These are phyloP conservation scores for Avena insularis DNA, from an alignment of 176 grass and related monocot species.

Conservation along the genomic window DNA sequence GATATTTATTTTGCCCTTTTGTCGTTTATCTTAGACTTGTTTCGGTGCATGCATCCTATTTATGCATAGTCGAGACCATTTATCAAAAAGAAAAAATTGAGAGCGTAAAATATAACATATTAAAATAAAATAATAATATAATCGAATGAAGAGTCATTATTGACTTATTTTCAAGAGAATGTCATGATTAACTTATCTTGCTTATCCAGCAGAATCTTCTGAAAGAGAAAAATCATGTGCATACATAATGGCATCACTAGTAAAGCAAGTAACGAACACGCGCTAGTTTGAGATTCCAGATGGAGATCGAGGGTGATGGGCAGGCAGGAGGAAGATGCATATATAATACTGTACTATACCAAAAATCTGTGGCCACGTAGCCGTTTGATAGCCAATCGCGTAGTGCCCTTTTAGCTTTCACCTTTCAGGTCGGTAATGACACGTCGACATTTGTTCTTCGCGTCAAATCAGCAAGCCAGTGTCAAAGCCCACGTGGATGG, in stretches of 20 bases:
- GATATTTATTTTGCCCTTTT: too few species aligned
- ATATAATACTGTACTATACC: constrained; percentile 1
- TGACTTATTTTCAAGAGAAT: neutral
- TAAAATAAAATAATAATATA: neutral
- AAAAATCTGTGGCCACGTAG: constrained; percentile 28
- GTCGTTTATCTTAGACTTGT: too few species aligned
- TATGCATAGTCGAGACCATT: too few species aligned
- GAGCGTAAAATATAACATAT: too few species aligned
- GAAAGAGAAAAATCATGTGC: constrained; percentile 29
- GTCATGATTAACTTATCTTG: neutral
- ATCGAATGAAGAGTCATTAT: neutral
- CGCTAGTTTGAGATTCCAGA: constrained; percentile 24
- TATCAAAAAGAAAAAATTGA: too few species aligned
- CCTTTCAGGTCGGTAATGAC: constrained; percentile 33
- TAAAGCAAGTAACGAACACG: neutral
- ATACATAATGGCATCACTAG: neutral
- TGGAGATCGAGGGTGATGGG: constrained; percentile 7
- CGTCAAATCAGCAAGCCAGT: constrained; percentile 29
- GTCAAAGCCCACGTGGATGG: constrained; percentile 52
- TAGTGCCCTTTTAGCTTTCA: constrained; percentile 20
- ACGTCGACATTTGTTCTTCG: constrained; percentile 41
- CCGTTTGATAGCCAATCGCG: neutral
- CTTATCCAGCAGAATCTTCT: neutral
- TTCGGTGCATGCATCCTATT: too few species aligned
- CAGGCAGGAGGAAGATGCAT: constrained; percentile 25